These are phyloP conservation scores for Dispira simplex DNA, from an alignment of 192 early-diverging fungal species.

Conservation along the genomic window DNA sequence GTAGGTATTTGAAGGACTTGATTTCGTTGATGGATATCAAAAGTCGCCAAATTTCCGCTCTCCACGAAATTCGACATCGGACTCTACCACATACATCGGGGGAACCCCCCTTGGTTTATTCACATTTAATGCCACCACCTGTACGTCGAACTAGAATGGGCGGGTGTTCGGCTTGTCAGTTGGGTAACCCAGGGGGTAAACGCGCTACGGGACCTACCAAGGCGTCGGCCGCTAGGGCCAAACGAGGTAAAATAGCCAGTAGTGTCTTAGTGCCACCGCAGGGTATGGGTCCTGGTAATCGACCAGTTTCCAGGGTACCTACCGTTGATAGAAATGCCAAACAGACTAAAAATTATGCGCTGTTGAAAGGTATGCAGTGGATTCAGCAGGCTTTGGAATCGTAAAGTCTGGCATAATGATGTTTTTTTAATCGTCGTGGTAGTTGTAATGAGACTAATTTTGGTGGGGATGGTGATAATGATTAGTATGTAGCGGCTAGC, in stretches of 20 bases:
- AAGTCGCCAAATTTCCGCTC: neutral
- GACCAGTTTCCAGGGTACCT: neutral
- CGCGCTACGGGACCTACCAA: neutral
- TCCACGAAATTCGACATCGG: slow-evolving; percentile 3
- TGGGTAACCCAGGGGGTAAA: neutral
- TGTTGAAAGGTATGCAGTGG: slow-evolving; percentile 12
- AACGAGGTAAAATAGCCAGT: too few species aligned
- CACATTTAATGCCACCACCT: neutral
- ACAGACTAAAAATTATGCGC: slow-evolving; percentile 8
- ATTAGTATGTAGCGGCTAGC: too few species aligned
- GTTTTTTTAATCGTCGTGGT: too few species aligned
- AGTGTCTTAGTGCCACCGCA: neutral
- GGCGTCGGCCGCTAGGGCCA: neutral
- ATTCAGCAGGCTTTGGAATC: slow-evolving; percentile 10
- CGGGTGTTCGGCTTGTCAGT: neutral
- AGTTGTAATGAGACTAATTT: too few species aligned
- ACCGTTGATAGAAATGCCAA: neutral
- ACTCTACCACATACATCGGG: neutral
- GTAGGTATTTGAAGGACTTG: slow-evolving; percentile 3
- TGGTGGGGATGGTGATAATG: too few species aligned
- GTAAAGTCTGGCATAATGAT: neutral
- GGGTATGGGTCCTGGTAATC: neutral
- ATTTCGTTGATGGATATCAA: slow-evolving; percentile 8
- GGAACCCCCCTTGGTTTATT: neutral
- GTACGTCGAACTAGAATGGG: too few species aligned